Evolutionary conservation across 179 eudicot genomes (phyloP).

Genomic region (Corrigiola litoralis): DNA sequence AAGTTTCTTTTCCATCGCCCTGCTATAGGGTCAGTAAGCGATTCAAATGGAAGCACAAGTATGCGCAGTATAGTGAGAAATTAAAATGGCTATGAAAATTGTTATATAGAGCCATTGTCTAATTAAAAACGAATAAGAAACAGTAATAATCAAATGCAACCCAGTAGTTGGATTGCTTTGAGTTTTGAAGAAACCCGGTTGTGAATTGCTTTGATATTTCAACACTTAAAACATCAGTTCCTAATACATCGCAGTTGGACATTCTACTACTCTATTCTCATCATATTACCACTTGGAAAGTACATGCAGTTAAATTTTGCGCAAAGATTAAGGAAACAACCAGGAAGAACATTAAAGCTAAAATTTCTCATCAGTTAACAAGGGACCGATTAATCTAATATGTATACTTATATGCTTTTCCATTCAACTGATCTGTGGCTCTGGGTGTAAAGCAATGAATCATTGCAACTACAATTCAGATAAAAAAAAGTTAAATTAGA

Average conservation of each 20-base stretch:
- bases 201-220: no score
- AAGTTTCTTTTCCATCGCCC: constrained; percentile 30
- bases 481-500: not conserved
- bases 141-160: no score
- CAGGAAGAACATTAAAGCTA: not conserved
- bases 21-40: constrained; percentile 20
- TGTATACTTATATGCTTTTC: constrained; percentile 30
- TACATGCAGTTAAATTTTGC: no score
- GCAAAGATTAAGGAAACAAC: no score
- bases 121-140: no score
- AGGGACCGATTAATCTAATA: not conserved
- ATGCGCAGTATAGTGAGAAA: not conserved
- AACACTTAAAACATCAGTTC: no score
- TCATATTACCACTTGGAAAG: no score
- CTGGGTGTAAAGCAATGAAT: constrained; percentile 6
- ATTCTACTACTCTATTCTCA: no score
- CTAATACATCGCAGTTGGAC: no score
- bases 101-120: not conserved
- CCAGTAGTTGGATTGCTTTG: no score
- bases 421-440: constrained; percentile 25
- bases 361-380: not conserved
- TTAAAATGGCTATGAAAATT: not conserved
- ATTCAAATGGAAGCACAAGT: not conserved
- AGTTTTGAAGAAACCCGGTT: no score
- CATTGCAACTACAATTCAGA: constrained; percentile 17